Evolutionary conservation across 495 filamentous ascomycete genomes (phyloP).

Genomic region (Endocarpon pusillum): DNA sequence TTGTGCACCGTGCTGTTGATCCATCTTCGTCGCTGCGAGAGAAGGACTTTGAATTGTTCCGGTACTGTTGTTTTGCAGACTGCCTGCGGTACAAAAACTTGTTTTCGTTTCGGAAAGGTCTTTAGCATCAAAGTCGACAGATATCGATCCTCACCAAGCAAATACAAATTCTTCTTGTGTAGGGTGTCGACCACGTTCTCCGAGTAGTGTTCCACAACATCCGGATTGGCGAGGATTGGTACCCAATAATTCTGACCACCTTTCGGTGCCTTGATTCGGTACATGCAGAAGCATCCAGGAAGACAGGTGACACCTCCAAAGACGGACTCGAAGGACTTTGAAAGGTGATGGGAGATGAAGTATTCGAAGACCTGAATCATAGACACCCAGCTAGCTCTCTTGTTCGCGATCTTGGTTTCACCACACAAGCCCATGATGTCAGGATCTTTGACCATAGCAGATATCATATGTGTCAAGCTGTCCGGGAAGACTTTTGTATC

Average conservation of each 20-base stretch:
- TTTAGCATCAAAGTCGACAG: constrained; percentile 93
- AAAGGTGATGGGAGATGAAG: constrained; percentile 93
- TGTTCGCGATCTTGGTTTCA: constrained; percentile 99
- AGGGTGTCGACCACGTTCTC: constrained; percentile 98
- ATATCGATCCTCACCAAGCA: constrained; percentile 95
- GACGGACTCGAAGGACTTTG: constrained; percentile 94
- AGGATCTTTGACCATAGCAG: constrained; percentile 97
- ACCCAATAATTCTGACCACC: constrained; percentile 99
- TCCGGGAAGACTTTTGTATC: constrained; percentile 99
- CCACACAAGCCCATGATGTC: constrained; percentile 99
- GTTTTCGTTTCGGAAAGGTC: constrained; percentile 98
- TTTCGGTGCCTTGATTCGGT: constrained; percentile 97
- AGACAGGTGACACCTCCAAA: constrained; percentile 99
- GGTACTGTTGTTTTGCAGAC: constrained; percentile 98
- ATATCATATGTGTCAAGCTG: constrained; percentile 95
- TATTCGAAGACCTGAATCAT: constrained; percentile 99
- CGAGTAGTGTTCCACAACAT: constrained; percentile 97
- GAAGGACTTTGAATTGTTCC: constrained; percentile 76
- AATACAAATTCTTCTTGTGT: constrained; percentile 92
- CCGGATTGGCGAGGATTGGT: constrained; percentile 93
- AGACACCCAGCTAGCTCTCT: constrained; percentile 80
- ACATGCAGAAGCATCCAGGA: constrained; percentile 99
- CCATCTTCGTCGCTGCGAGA: constrained; percentile 92
- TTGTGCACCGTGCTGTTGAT: constrained; percentile 99
- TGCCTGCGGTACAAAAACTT: constrained; percentile 94